Conservation (phyloP, 2,329 filamentous ascomycete genomes). For the Aspergillus sojae region DNA sequence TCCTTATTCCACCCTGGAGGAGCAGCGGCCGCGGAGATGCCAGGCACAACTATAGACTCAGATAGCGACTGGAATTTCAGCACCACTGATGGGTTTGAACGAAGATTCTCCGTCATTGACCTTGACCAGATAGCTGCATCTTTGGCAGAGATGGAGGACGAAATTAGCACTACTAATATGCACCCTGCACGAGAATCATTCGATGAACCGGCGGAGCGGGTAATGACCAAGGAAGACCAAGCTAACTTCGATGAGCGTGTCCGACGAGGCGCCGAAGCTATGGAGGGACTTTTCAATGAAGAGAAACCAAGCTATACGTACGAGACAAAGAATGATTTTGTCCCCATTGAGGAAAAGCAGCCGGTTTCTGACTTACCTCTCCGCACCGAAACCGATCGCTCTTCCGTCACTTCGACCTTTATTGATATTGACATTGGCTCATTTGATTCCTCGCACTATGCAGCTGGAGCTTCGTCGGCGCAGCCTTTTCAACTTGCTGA, state of each 20-base stretch:
- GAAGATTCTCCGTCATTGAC: conserved; percentile 51
- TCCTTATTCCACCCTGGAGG: conserved; percentile 65
- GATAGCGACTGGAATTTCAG: conserved; percentile 68
- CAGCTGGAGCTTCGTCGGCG: conserved; percentile 53
- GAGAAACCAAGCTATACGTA: conserved; percentile 61
- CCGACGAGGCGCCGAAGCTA: conserved; percentile 57
- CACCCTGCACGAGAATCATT: conserved; percentile 28
- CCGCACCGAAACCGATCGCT: conserved; percentile 48
- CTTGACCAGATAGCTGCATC: conserved; percentile 51
- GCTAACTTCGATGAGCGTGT: conserved; percentile 61
- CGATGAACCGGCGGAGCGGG: conserved; percentile 34
- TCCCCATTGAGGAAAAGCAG: conserved; percentile 46
- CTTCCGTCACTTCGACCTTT: conserved; percentile 51
- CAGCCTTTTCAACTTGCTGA: conserved; percentile 55
- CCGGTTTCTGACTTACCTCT: conserved; percentile 59
- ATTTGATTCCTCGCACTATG: conserved; percentile 54
- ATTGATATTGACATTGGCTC: conserved; percentile 61
- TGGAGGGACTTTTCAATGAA: conserved; percentile 62
- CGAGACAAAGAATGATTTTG: conserved; percentile 55
- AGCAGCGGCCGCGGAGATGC: conserved; percentile 58
- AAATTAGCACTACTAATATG: conserved; percentile 35
- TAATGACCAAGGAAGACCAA: conserved; percentile 49
- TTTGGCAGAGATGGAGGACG: conserved; percentile 47
- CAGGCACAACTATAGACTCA: conserved; percentile 43
- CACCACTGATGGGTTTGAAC: conserved; percentile 63